phyloP scores from a whole-genome alignment of 306 rosid genomes.

The Lagenaria siceraria region DNA sequence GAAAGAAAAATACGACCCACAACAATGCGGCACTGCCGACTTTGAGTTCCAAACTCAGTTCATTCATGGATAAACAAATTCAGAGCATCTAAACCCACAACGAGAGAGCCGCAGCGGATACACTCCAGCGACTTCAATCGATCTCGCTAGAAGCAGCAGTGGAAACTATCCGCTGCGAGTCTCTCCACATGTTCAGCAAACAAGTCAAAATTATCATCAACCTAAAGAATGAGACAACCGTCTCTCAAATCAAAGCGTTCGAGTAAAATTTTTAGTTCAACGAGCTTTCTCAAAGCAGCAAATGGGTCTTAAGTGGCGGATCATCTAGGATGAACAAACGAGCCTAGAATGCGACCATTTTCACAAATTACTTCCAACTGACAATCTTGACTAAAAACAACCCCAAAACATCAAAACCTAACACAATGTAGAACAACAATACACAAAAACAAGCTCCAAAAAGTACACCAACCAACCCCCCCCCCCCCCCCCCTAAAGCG shows the following conservation, averaged over 20 bases:
- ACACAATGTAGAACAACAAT: neutral
- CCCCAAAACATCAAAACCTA: neutral
- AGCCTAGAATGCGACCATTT: neutral
- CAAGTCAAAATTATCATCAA: neutral
- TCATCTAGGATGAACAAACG: neutral
- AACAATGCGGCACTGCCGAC: neutral
- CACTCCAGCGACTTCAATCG: neutral
- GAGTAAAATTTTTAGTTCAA: neutral
- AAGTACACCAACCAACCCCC: constrained; percentile 3
- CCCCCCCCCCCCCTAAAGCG: neutral
- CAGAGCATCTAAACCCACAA: neutral
- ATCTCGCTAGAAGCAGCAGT: neutral
- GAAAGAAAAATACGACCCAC: neutral
- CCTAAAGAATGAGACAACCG: neutral
- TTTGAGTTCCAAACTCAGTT: neutral
- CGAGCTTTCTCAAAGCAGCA: neutral
- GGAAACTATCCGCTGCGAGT: neutral
- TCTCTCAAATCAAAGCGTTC: neutral
- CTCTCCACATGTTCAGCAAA: neutral
- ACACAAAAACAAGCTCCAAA: neutral
- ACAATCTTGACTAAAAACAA: too few relatives aligned
- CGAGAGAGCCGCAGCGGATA: neutral
- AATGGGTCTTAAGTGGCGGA: neutral
- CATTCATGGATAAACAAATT: neutral
- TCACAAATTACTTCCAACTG: neutral